A percentile compares a stretch with the other conserved stretches of the same genome.
Conservation (phyloP, 805 yeast genomes). For the Schizosaccharomyces japonicus region DNA sequence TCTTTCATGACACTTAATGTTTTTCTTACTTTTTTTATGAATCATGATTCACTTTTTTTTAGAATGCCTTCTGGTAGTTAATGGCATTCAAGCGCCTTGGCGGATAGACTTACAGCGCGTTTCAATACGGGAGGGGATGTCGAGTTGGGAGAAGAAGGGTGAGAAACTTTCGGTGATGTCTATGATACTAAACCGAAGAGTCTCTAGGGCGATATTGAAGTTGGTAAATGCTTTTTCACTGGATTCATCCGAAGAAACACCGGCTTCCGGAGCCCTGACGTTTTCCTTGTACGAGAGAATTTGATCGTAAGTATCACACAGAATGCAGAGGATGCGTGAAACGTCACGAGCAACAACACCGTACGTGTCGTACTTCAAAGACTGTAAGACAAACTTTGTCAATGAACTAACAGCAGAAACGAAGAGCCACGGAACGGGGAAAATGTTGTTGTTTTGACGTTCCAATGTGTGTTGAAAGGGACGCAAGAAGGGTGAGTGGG, state of each 20-base stretch:
- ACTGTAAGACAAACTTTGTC: constrained; percentile 13
- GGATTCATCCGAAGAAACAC: background rate
- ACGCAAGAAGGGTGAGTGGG: background rate
- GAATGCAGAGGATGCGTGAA: constrained; percentile 13
- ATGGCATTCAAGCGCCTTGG: constrained; percentile 14
- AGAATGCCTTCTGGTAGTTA: too few species aligned
- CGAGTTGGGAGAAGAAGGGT: background rate
- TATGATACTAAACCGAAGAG: background rate
- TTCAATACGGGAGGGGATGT: background rate
- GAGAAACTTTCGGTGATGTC: background rate
- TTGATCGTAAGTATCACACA: background rate
- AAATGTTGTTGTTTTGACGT: constrained; percentile 11
- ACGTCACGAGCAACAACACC: constrained; percentile 22
- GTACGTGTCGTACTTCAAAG: constrained; percentile 18
- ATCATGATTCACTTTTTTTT: too few species aligned
- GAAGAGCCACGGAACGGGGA: constrained; percentile 14
- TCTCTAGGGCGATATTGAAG: background rate
- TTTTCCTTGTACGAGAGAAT: background rate
- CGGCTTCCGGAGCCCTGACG: background rate
- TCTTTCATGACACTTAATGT: too few species aligned
- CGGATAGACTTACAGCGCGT: too few species aligned
- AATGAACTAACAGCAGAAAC: constrained; percentile 7
- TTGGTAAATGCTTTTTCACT: background rate
- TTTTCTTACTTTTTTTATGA: too few species aligned
- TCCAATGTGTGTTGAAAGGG: constrained; percentile 17